These are phyloP conservation scores for Alternaria sp. DNA, from an alignment of 2,329 filamentous ascomycete species.

Conservation along the genomic window DNA sequence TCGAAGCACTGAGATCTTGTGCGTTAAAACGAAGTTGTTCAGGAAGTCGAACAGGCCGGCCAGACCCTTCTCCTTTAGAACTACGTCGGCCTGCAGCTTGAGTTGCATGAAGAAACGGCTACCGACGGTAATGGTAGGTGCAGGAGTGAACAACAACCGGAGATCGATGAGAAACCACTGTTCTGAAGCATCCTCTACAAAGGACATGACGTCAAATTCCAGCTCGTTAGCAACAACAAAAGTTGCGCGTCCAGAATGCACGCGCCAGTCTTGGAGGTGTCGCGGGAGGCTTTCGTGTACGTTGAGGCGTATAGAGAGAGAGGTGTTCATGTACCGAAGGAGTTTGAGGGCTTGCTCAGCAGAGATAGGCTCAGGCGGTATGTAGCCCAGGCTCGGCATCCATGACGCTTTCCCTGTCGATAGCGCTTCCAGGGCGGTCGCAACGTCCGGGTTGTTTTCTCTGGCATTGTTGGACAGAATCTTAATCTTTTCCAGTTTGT, in stretches of 20 bases:
- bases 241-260: constrained; percentile 86
- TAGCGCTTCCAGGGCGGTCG: constrained; percentile 84
- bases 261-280: constrained; percentile 78
- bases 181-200: constrained; percentile 79
- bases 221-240: constrained; percentile 86
- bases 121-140: constrained; percentile 65
- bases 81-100: constrained; percentile 74
- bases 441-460: constrained; percentile 87
- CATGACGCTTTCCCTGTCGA: constrained; percentile 77
- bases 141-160: constrained; percentile 78
- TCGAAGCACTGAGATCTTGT: constrained; percentile 84
- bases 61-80: constrained; percentile 73
- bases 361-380: constrained; percentile 74
- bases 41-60: constrained; percentile 83
- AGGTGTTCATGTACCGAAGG: constrained; percentile 80
- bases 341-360: constrained; percentile 75
- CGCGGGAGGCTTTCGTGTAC: constrained; percentile 81
- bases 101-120: constrained; percentile 66
- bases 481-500: constrained; percentile 72
- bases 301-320: constrained; percentile 82
- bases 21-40: constrained; percentile 85
- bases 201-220: constrained; percentile 90
- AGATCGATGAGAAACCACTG: constrained; percentile 97
- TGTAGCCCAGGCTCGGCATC: constrained; percentile 83
- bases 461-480: constrained; percentile 73